Base-by-base conservation (phyloP, 2,329 filamentous ascomycete species). In the Mycogone perniciosa region DNA sequence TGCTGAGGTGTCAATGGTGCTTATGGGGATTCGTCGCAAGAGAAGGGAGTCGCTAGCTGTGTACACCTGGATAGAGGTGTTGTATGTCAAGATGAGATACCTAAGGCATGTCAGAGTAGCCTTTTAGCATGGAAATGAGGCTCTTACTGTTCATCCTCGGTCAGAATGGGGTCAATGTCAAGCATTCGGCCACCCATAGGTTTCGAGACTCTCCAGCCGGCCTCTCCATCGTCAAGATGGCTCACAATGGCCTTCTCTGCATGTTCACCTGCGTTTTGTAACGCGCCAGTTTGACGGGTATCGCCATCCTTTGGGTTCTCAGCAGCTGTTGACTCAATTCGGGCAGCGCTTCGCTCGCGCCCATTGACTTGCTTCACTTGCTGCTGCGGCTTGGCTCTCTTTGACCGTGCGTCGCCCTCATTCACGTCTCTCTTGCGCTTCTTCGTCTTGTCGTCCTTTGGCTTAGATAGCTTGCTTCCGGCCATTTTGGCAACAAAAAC, bases 21-120 rank as follows among this genome's bases (percentile, higher is more conserved):
- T 63, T 57, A 85, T 71, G 9, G 79, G 71, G 44, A 96, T 84
- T 50, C 83, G 81, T 58, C 89, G 84, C 42, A 89, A 75, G 26
- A 95, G 80, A 45, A 95, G 79, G 2, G 93, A 97, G 49, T 89
- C 90, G 56, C 81, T 75, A 31, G 88, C 81, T 2, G 88, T 87
- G 68, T 93, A 95, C 29, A 96, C 78, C 64, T 90, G 86, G 48
- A 96, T 75, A 7, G 85, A 85, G 30, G 81, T 84, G 54, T 84
- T 80, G 61, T 89, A 88, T 31, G 85, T 81, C 50, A 95, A 67
- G 51, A 96, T 83, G 37, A 96, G 66, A 67, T 85, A 79, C 63
- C 88, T 89, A 40, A 13, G 11, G 34, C 8, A 52, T 35, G 46
- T 64, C 39, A 62, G 58, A 41, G 31, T 44, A 11, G 35, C 37